Evolutionary conservation across 768 basidiomycete genomes (phyloP), one percentile per base, ranked within the genome.

Genomic region (Coprinopsis cinerea): DNA sequence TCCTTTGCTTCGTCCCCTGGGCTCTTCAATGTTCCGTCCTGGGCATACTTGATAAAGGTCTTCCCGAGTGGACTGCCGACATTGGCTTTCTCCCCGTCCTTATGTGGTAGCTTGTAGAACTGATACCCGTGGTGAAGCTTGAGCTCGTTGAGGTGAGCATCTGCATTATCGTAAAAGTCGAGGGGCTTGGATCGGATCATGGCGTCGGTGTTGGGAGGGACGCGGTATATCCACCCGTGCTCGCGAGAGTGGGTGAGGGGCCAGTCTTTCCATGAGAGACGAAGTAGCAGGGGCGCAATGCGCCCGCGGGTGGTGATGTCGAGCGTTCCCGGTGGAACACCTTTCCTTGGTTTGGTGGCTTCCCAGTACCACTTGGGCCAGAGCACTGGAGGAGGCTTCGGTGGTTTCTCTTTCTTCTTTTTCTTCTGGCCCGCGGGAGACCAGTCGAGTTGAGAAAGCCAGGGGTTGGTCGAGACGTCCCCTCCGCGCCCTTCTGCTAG

Each of bases 311-410:
- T 80, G 4, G 92, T 92, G 54, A 98, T 69, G 60, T 97, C 92
- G 24, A 96, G 75, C 1, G 82, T 78, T 18, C 85, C 92, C 1
- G 82, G 82, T 4, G 77, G 71, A 49, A 72, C 59, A 50, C 72
- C 82, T 61, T 83, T 84, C 67, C 78, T 85, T 2, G 85, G 89
- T 57, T 74, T 82, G 2, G 85, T 72, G 2, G 91, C 78, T 22
- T 97, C 93, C 88, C 86, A 92, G 61, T 90, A 99, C 96, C 96
- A 98, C 62, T 90, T 88, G 1, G 94, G 95, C 92, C 94, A 97
- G n/a, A 72, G 48, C 0, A 83, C 75, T 0, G 75, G 68, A 10
- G 74, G 74, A 2, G 69, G 68, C 55, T 76, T 78, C 13, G 56
- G 37, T 9, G 64, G 62, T 47, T 70, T 72, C 0, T 58, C 44